Evolutionary conservation across 2,329 filamentous ascomycete species (phyloP), one percentile per base, ranked within the genome.

Genomic region (Neofusicoccum sp.): DNA sequence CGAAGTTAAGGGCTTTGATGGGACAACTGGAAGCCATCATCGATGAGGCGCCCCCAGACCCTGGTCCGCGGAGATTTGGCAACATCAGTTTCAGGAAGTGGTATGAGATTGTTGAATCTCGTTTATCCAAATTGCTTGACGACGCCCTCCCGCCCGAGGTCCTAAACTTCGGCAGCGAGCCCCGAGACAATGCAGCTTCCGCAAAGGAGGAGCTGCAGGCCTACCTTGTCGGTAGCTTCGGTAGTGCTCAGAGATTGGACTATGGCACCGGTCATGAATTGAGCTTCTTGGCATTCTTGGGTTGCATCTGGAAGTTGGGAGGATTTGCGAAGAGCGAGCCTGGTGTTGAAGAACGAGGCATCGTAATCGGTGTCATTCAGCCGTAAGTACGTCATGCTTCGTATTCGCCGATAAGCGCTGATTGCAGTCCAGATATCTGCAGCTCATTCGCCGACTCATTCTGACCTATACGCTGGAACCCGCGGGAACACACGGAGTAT

Each of bases 231-330:
- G 93, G 93, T 12, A 86, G 86, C 4, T 97, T 97, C 77, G 95
- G 95, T 3, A 98, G 93, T 72, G 77, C 91, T 0, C 92, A 97
- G 71, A 83, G 95, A 61, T 81, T 99, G 31, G 95, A 99, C 77
- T 99, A 97, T 73, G 95, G 95, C 1, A 98, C 95, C 0, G 95
- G 95, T 0, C 95, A 99, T 75, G 95, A 99, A 73, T 80, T 99
- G 58, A 97, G 91, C 77, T 99, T 99, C 71, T 76, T 98, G 6
- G 94, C 95, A 1, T 99, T 99, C 66, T 75, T 99, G 5, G 93
- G 88, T 4, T 89, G 90, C 64, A 81, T 99, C 4, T 99, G 94
- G 93, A 97, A 97, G 76, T 81, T 99, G 2, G 88, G 89, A 48
- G 89, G 85, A 14, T 98, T 99, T 73, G 79, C 83, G 2, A 80